Conservation (phyloP, 2,329 filamentous ascomycete species). For the Cladophialophora psammophila region DNA sequence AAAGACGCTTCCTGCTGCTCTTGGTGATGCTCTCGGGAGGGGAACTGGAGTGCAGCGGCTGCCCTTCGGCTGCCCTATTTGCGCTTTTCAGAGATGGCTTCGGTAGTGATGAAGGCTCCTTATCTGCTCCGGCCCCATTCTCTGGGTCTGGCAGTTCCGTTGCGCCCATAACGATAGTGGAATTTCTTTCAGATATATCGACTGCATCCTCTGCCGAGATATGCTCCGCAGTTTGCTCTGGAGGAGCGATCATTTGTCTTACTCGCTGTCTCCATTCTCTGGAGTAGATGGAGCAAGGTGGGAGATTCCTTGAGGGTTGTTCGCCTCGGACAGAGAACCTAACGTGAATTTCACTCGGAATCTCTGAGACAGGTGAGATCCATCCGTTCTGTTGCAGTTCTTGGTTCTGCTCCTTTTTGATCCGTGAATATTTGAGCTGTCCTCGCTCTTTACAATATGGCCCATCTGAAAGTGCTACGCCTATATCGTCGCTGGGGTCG, state of each 20-base stretch:
- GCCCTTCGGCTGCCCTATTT: not conserved
- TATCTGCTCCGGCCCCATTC: not conserved
- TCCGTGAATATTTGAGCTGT: not conserved
- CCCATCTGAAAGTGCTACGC: slow-evolving; percentile 9
- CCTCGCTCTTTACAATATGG: not conserved
- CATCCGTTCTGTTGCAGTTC: not conserved
- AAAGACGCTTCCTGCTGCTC: slow-evolving; percentile 13
- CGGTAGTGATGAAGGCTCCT: not conserved
- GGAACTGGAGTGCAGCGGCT: not conserved
- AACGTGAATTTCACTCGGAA: not conserved
- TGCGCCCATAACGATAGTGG: not conserved
- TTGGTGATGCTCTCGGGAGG: not conserved
- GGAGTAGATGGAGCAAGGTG: slow-evolving; percentile 22
- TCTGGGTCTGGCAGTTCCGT: not conserved
- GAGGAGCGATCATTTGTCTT: not conserved
- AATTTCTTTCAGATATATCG: not conserved
- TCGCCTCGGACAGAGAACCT: slow-evolving; percentile 1
- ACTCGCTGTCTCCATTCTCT: slow-evolving; percentile 21
- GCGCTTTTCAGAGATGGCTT: not conserved
- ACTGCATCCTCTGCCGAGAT: not conserved
- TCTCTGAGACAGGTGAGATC: not conserved
- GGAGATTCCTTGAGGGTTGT: not conserved
- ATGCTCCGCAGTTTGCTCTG: not conserved
- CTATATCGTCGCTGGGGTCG: not conserved
- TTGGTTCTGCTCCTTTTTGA: not conserved